Evolutionary conservation across 805 yeast genomes (phyloP).

Genomic region (Clavispora fructus): DNA sequence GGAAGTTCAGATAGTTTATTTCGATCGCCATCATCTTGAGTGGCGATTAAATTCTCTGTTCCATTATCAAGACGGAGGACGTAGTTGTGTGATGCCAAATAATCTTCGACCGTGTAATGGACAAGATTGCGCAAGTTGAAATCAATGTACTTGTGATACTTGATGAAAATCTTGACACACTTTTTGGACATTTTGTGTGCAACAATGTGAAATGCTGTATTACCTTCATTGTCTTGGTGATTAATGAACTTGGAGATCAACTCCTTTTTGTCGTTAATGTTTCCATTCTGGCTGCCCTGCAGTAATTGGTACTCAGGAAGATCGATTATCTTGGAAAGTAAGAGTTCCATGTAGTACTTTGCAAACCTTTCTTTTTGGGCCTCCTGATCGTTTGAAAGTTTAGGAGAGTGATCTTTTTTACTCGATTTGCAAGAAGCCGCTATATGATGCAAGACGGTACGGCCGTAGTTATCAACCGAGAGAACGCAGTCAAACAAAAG

Average conservation of each 20-base stretch:
- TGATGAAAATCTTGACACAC: conserved; percentile 21
- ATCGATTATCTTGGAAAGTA: conserved; percentile 30
- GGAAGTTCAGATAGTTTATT: conserved; percentile 3
- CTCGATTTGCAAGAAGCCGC: conserved; percentile 22
- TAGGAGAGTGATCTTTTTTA: conserved; percentile 4
- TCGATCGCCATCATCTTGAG: not conserved
- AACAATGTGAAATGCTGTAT: conserved; percentile 89
- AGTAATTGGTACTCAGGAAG: conserved; percentile 20
- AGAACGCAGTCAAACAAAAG: conserved; percentile 32
- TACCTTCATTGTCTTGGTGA: conserved; percentile 89
- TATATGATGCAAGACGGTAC: conserved; percentile 40
- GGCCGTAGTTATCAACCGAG: conserved; percentile 33
- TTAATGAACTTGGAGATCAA: conserved; percentile 55
- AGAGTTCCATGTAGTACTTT: conserved; percentile 34
- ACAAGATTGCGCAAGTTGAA: conserved; percentile 21
- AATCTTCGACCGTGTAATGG: conserved; percentile 22
- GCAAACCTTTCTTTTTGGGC: conserved; percentile 29
- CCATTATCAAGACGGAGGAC: conserved; percentile 18
- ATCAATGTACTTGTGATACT: conserved; percentile 20
- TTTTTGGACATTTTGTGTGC: conserved; percentile 39
- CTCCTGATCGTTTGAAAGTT: conserved; percentile 3
- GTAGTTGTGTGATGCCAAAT: conserved; percentile 24
- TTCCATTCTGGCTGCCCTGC: conserved; percentile 10
- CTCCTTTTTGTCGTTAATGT: conserved; percentile 18
- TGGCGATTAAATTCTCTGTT: conserved; percentile 3